A percentile compares a stretch with the other conserved stretches of the same genome.
Conservation (phyloP, 768 basidiomycete genomes). For the Lyophyllum atratum region DNA sequence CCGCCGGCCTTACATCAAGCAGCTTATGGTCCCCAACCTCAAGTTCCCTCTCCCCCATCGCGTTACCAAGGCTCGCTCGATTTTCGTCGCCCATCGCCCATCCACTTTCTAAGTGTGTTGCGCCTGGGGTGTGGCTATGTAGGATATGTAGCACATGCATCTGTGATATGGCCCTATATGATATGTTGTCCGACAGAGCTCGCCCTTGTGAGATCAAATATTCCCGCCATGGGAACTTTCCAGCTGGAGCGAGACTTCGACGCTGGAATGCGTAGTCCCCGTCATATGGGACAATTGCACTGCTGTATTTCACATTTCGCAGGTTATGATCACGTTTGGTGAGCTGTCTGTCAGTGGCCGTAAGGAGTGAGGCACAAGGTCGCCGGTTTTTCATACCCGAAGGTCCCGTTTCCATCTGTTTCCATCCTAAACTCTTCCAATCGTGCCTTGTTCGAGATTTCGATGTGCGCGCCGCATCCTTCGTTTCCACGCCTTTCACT, state of each 20-base stretch:
- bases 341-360: no score
- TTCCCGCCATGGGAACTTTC: no score
- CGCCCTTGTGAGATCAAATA: no score
- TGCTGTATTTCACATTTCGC: no score
- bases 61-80: slow-evolving; percentile 73
- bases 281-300: no score
- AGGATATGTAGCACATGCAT: slow-evolving; percentile 19
- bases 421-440: slow-evolving; percentile 12
- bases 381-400: no score
- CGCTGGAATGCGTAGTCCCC: no score
- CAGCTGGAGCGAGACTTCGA: no score
- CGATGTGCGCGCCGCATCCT: slow-evolving; percentile 1
- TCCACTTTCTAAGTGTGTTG: slow-evolving; percentile 57
- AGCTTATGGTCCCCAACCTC: slow-evolving; percentile 86
- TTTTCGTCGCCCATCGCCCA: slow-evolving; percentile 80
- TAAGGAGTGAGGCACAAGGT: no score
- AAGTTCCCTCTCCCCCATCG: slow-evolving; percentile 98
- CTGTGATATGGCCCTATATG: slow-evolving; percentile 20
- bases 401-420: slow-evolving; percentile 10
- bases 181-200: slow-evolving; percentile 21
- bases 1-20: slow-evolving; percentile 97
- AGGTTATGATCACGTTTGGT: no score
- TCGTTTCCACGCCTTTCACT: not conserved
- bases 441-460: slow-evolving; percentile 7
- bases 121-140: slow-evolving; percentile 7